A percentile compares a stretch with the other conserved stretches of the same genome.
Conservation (phyloP, 768 basidiomycete genomes). For the Dentipellis sp. region DNA sequence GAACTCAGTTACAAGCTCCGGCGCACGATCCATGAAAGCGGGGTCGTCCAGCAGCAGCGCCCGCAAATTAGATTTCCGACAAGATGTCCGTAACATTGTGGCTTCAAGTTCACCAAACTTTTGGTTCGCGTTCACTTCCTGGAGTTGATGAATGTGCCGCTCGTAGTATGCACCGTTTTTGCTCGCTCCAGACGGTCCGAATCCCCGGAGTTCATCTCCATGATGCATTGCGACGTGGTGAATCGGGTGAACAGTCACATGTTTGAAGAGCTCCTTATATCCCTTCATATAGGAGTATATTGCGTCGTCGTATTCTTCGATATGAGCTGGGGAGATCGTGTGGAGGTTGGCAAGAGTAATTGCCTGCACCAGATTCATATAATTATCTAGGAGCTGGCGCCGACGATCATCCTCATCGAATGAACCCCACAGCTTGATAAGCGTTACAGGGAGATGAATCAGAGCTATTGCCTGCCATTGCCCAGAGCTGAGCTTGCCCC, state of each 20-base stretch:
- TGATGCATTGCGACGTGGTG: constrained; percentile 25
- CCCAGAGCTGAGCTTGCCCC: constrained; percentile 26
- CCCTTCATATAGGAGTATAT: constrained; percentile 15
- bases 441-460: constrained; percentile 23
- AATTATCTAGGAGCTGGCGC: constrained; percentile 20
- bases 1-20: not conserved
- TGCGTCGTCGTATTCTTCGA: not conserved
- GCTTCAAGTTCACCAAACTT: not conserved
- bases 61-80: not conserved
- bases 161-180: not conserved
- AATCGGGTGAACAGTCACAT: constrained; percentile 16
- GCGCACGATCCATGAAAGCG: not conserved
- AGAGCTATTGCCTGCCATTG: constrained; percentile 23
- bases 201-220: constrained; percentile 14
- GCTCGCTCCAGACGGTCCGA: constrained; percentile 20
- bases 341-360: constrained; percentile 5
- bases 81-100: not conserved
- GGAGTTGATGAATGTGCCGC: not conserved
- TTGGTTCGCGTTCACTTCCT: not conserved
- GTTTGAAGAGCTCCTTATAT: constrained; percentile 15
- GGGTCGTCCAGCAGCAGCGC: not conserved
- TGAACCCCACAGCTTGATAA: constrained; percentile 24
- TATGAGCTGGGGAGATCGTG: not conserved
- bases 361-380: constrained; percentile 21
- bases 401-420: constrained; percentile 6